A percentile compares a stretch with the other conserved stretches of the same genome.
These are phyloP conservation scores for Aspergillus eucalypticola DNA, from an alignment of 2,329 filamentous ascomycete species.

Conservation along the genomic window DNA sequence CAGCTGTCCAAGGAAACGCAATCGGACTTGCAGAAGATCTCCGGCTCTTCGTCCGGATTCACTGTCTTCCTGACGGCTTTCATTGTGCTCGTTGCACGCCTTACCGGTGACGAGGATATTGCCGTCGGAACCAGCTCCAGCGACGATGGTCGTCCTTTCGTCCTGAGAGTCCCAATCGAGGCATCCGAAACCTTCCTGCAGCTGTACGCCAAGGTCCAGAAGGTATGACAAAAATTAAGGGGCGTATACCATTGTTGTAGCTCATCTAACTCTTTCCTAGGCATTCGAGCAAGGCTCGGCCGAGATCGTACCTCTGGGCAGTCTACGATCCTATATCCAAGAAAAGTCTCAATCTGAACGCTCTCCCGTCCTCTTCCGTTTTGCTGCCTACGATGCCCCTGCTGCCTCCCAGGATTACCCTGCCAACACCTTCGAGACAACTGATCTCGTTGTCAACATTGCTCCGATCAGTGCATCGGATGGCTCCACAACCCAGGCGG, in stretches of 20 bases:
- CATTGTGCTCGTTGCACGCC: conserved; percentile 45
- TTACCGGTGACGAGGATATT: conserved; percentile 53
- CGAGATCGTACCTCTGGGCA: conserved; percentile 45
- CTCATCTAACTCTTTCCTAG: conserved; percentile 24
- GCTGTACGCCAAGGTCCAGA: conserved; percentile 43
- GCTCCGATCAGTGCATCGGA: conserved; percentile 26
- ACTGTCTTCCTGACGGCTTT: conserved; percentile 47
- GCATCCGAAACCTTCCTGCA: conserved; percentile 43
- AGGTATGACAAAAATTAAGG: conserved; percentile 28
- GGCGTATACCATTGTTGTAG: no score
- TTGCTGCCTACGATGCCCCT: conserved; percentile 50
- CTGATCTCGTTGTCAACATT: conserved; percentile 45
- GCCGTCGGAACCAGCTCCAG: conserved; percentile 47
- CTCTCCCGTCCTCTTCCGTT: conserved; percentile 47
- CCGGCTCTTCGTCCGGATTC: conserved; percentile 38
- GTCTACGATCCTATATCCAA: conserved; percentile 44
- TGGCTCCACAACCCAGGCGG: conserved; percentile 26
- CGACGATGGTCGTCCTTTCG: conserved; percentile 48
- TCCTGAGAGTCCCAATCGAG: conserved; percentile 46
- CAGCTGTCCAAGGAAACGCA: conserved; percentile 39
- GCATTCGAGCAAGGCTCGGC: conserved; percentile 43
- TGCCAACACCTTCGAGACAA: conserved; percentile 47
- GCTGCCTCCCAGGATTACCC: conserved; percentile 43
- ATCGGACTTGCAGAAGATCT: conserved; percentile 42
- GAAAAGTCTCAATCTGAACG: conserved; percentile 42